Evolutionary conservation across 2,329 filamentous ascomycete genomes (phyloP), one percentile per base, ranked within the genome.

Genomic region (Ustulina deusta): DNA sequence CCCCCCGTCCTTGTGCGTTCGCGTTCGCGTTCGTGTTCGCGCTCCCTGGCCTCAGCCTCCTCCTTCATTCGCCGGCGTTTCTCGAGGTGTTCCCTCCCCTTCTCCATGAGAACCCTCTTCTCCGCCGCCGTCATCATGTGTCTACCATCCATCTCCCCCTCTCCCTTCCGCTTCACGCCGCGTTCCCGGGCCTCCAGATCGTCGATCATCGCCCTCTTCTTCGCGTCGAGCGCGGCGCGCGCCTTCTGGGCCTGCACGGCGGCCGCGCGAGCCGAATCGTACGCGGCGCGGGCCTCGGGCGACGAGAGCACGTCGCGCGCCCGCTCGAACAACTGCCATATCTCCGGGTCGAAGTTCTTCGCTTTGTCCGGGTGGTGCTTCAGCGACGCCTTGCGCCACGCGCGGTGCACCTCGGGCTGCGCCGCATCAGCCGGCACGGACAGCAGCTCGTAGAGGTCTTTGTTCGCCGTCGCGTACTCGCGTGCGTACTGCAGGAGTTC

Each of bases 291-390:
- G 42, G 93, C 87, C 15, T 86, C 86, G 0, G 88, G 81, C 71
- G 94, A 90, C 32, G 89, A 87, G 2, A 98, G 87, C 1, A 97
- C 88, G 80, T 97, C 93, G 77, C 93, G 89, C n/a, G 93, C 94
- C 69, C 92, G 91, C 76, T 94, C 92, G 65, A 97, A 89, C 1
- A 92, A 85, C 79, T 97, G 92, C 83, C 97, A 98, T 75, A 92
- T 92, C 63, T 90, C 90, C 52, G 93, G 86, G 72, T 96, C 93
- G 74, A 91, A 93, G 42, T 86, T 83, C 60, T 87, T 88, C 63
- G 94, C 90, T 82, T 97, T 97, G 85, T 98, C 95, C 0, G 95
- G 95, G 79, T 98, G 95, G 83, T 94, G 93, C 76, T 93, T 93
- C n/a, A 97, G 84, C 3, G 93, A 93, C 34, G 91, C 90, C 74